phyloP scores from a whole-genome alignment of 1,284 basidiomycete species.

The Tilletia horrida region DNA sequence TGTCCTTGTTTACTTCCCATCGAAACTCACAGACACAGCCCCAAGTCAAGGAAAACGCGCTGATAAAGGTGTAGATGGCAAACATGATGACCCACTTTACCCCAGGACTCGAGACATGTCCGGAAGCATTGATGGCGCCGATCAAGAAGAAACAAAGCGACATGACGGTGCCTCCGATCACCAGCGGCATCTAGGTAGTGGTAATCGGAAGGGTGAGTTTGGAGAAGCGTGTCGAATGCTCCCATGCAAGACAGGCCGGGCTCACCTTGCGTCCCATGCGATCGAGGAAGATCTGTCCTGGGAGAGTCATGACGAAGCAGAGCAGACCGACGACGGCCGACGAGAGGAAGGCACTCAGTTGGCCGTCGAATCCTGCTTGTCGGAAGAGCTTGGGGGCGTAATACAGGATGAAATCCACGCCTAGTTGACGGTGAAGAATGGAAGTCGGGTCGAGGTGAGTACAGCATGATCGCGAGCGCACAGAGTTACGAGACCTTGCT shows the following conservation, averaged over 20 bases:
- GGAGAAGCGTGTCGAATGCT: background rate
- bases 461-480: too few species aligned
- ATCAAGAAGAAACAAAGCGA: background rate
- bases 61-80: conserved; percentile 10
- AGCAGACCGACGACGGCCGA: conserved; percentile 9
- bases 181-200: background rate
- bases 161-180: conserved; percentile 4
- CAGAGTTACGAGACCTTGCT: too few species aligned
- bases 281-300: conserved; percentile 15
- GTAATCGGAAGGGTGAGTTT: background rate
- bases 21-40: conserved; percentile 12
- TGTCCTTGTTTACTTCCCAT: background rate
- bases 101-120: background rate
- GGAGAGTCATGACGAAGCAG: conserved; percentile 5
- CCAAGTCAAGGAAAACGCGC: conserved; percentile 9
- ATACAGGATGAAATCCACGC: conserved; percentile 3
- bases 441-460: background rate
- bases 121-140: conserved; percentile 1
- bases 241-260: background rate
- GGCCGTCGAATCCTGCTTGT: background rate
- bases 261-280: conserved; percentile 18
- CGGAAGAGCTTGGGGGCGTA: background rate
- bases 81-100: conserved; percentile 18
- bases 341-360: background rate
- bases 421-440: background rate